phyloP scores from a whole-genome alignment of 306 rosid species.

The Quercus mongolica region DNA sequence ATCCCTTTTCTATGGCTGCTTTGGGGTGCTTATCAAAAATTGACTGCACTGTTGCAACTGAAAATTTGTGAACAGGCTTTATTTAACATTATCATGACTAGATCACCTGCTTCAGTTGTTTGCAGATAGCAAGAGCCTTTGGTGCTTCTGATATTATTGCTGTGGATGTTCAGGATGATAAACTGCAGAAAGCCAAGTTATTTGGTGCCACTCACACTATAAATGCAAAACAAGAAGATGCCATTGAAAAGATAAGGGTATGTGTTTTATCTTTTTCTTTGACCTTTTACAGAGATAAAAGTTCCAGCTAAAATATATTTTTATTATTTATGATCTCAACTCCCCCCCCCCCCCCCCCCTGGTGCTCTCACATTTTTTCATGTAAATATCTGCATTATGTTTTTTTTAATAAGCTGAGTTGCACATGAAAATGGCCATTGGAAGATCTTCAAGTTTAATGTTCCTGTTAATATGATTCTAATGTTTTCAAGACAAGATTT shows the following conservation, averaged over 20 bases:
- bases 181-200: slow-evolving; percentile 76
- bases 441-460: not conserved
- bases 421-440: not conserved
- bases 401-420: not conserved
- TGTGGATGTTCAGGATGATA: slow-evolving; percentile 84
- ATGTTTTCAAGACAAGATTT: not conserved
- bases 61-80: not conserved
- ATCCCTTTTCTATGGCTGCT: too few species aligned
- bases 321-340: not conserved
- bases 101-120: slow-evolving; percentile 66
- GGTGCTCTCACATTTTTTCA: not conserved
- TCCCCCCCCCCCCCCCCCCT: too few species aligned
- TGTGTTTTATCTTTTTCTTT: slow-evolving; percentile 23
- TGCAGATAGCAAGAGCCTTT: slow-evolving; percentile 98
- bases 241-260: slow-evolving; percentile 75
- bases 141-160: slow-evolving; percentile 97
- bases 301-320: not conserved
- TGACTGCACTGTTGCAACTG: too few species aligned
- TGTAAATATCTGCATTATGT: not conserved
- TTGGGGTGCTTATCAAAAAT: too few species aligned
- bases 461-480: not conserved
- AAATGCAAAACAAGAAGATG: slow-evolving; percentile 77
- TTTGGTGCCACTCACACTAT: slow-evolving; percentile 86
- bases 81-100: slow-evolving; percentile 15
- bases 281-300: not conserved